A percentile compares a stretch with the other conserved stretches of the same genome.
Evolutionary conservation across 2,329 filamentous ascomycete species (phyloP).

Genomic region (Magnaporthiopsis rhizophila): DNA sequence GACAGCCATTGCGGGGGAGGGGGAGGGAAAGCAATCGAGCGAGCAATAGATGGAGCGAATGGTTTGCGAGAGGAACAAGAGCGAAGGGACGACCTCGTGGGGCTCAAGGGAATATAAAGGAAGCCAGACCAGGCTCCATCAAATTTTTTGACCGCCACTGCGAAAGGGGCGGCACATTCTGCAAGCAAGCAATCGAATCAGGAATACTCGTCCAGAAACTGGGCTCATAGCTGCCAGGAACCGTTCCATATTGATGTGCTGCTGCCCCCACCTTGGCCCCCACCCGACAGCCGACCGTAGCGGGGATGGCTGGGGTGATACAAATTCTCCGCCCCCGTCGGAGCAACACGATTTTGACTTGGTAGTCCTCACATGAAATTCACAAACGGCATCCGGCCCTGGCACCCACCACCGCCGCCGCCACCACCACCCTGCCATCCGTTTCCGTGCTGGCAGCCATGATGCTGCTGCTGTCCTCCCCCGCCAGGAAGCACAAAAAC

Average conservation of each 20-base stretch:
- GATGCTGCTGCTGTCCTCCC: conserved; percentile 1
- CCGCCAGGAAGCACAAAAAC: background rate
- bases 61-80: background rate
- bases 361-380: background rate
- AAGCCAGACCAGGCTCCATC: too few relatives aligned
- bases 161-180: too few relatives aligned
- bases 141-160: background rate
- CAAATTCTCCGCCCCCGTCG: too few relatives aligned
- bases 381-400: background rate
- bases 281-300: background rate
- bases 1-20: background rate
- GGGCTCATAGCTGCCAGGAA: background rate
- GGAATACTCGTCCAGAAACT: background rate
- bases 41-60: too few relatives aligned
- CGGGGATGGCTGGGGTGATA: too few relatives aligned
- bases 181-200: background rate
- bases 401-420: background rate
- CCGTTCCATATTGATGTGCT: background rate
- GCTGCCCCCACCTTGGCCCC: too few relatives aligned
- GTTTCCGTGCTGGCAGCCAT: background rate
- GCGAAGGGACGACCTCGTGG: too few relatives aligned
- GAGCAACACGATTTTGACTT: too few relatives aligned
- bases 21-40: background rate
- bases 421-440: background rate
- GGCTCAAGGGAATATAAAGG: too few relatives aligned